Evolutionary conservation across 495 filamentous ascomycete genomes (phyloP), one percentile per base, ranked within the genome.

Genomic region (Trichoderma asperelloides): DNA sequence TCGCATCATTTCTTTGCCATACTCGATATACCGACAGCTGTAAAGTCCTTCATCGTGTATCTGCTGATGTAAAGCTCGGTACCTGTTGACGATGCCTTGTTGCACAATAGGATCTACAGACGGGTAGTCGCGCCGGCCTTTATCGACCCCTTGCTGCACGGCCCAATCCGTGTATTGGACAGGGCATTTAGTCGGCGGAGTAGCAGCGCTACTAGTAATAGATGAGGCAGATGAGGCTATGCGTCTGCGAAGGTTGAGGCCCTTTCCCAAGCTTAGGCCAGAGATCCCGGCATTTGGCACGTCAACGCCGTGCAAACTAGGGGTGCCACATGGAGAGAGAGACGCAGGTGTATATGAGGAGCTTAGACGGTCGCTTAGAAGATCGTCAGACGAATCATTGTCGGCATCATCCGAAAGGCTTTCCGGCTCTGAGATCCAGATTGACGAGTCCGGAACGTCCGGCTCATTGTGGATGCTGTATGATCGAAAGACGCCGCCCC

Each of bases 401-500:
- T 74, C 71, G 39, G 70, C 60, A 8, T 71, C 70, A 6, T 71
- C 70, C 21, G 72, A 74, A 0, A 71, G 68, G 23, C 78, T 75
- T 8, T 80, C 74, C 30, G 69, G 66, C 15, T 60, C 55, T 60
- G 55, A 55, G 21, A 55, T 47, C 43, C 43, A 47, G 43, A 47
- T 55, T 9, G 49, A 60, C 55, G 25, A 15, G 55, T 60, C 55
- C 27, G 55, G 27, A 60, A 30, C 30, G 9, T 60, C 55, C 55
- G 27, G 55, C 71, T 68, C 33, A 69, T 65, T 47, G 65, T 64
- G 23, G 73, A 70, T 18, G 73, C 71, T 65, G 82, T 76, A 45
- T 74, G 72, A 70, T 82, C 85, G 82, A 78, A 90, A 96, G 70
- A 82, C 82, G 60, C 92, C 92, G 62, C 91, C 91, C 74, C 95